Conservation (phyloP, 2,329 filamentous ascomycete genomes). For the Penicillium fuscoglaucum region DNA sequence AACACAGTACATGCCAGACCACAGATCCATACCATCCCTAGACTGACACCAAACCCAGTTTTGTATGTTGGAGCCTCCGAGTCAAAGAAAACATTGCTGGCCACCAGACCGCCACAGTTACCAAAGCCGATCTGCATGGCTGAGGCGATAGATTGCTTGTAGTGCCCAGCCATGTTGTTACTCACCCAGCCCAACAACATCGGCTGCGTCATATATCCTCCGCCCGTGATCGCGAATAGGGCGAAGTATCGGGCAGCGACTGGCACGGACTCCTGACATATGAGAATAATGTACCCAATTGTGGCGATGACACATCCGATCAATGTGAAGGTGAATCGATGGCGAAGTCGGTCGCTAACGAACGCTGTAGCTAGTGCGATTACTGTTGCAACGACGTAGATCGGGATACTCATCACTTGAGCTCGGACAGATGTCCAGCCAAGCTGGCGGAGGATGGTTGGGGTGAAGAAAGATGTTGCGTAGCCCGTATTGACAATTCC, state of each 20-base stretch:
- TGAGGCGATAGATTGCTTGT: conserved; percentile 56
- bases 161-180: conserved; percentile 59
- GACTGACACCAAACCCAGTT: conserved; percentile 30
- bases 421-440: conserved; percentile 56
- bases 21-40: conserved; percentile 39
- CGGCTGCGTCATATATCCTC: conserved; percentile 57
- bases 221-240: conserved; percentile 55
- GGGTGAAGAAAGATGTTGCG: conserved; percentile 46
- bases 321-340: conserved; percentile 58
- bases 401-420: conserved; percentile 54
- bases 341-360: conserved; percentile 52
- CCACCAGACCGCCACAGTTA: conserved; percentile 38
- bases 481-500: conserved; percentile 56
- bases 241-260: conserved; percentile 56
- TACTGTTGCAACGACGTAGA: conserved; percentile 65
- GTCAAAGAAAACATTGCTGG: conserved; percentile 36
- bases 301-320: conserved; percentile 52
- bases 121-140: conserved; percentile 52
- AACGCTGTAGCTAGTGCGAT: conserved; percentile 54
- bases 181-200: conserved; percentile 58
- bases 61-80: conserved; percentile 31
- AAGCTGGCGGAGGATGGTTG: conserved; percentile 50
- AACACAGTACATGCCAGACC: conserved; percentile 33
- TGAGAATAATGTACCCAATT: conserved; percentile 58
- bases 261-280: conserved; percentile 50